Conservation (phyloP, 352 stramenopile genomes). For the Phytophthora sansomeana region DNA sequence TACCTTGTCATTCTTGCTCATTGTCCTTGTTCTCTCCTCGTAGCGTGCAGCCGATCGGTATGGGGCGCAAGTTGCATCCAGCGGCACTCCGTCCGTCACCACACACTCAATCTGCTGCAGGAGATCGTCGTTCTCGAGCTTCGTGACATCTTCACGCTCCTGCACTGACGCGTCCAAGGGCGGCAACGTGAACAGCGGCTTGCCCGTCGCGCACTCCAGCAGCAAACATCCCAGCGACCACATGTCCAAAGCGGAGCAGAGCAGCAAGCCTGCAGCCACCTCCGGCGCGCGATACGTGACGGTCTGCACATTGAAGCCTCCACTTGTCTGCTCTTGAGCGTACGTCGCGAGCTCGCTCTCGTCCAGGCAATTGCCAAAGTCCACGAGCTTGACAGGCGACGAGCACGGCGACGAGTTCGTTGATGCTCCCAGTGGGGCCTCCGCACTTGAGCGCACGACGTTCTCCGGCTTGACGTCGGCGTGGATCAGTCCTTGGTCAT, state of each 20-base stretch:
- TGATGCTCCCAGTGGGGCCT: constrained; percentile 24
- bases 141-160: constrained; percentile 15
- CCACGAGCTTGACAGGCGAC: constrained; percentile 66
- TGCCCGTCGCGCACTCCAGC: constrained; percentile 64
- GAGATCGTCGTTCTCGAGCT: constrained; percentile 46
- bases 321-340: constrained; percentile 31
- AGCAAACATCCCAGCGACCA: constrained; percentile 83
- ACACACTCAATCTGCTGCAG: constrained; percentile 55
- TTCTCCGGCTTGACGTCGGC: constrained; percentile 85
- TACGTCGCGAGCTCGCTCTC: constrained; percentile 46
- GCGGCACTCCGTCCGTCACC: constrained; percentile 35
- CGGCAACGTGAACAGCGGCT: constrained; percentile 61
- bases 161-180: constrained; percentile 17
- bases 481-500: constrained; percentile 70
- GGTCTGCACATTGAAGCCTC: constrained; percentile 77
- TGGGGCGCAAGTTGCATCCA: constrained; percentile 28
- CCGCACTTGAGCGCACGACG: constrained; percentile 44
- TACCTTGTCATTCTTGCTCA: constrained; percentile 11
- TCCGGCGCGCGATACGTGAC: constrained; percentile 78
- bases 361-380: constrained; percentile 84
- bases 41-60: constrained; percentile 46
- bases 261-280: constrained; percentile 64
- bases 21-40: constrained; percentile 5
- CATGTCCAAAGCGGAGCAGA: constrained; percentile 76
- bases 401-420: constrained; percentile 9